Conservation (phyloP, 352 stramenopile genomes). For the Albugo laibachii region DNA sequence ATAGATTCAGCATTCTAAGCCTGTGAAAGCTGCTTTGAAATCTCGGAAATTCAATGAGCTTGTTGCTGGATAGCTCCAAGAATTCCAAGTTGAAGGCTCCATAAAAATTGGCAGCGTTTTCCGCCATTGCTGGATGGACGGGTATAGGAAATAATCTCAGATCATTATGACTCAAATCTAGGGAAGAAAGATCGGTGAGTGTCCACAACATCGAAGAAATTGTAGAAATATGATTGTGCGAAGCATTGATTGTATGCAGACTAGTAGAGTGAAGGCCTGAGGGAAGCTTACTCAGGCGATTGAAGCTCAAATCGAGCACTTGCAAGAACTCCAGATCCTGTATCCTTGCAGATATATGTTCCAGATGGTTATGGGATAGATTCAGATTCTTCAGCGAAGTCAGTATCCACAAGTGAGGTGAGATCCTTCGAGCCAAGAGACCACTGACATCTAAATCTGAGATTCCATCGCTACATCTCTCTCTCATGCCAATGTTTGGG, state of each 20-base stretch:
- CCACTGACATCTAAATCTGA: slow-evolving; percentile 24
- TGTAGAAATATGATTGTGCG: slow-evolving; percentile 28
- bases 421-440: slow-evolving; percentile 26
- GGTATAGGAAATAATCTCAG: slow-evolving; percentile 5
- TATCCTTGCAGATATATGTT: slow-evolving; percentile 40
- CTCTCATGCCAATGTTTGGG: slow-evolving; percentile 1
- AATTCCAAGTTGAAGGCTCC: slow-evolving; percentile 8
- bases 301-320: slow-evolving; percentile 33
- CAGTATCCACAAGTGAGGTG: slow-evolving; percentile 56
- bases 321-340: slow-evolving; percentile 39
- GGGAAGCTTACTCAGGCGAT: slow-evolving; percentile 29
- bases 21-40: slow-evolving; percentile 1
- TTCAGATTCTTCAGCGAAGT: slow-evolving; percentile 17
- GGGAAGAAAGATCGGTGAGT: slow-evolving; percentile 16
- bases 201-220: slow-evolving; percentile 59
- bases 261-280: slow-evolving; percentile 38
- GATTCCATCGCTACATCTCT: slow-evolving; percentile 10
- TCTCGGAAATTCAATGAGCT: slow-evolving; percentile 7
- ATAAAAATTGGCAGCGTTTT: too few species aligned
- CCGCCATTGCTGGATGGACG: too few species aligned
- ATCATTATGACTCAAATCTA: slow-evolving; percentile 33
- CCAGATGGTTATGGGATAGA: slow-evolving; percentile 27
- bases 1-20: slow-evolving; percentile 5
- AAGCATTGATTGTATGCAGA: slow-evolving; percentile 21
- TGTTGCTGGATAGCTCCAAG: slow-evolving; percentile 35